These are phyloP conservation scores for Cyamopsis tetragonoloba DNA, from an alignment of 306 rosid species.

Conservation along the genomic window DNA sequence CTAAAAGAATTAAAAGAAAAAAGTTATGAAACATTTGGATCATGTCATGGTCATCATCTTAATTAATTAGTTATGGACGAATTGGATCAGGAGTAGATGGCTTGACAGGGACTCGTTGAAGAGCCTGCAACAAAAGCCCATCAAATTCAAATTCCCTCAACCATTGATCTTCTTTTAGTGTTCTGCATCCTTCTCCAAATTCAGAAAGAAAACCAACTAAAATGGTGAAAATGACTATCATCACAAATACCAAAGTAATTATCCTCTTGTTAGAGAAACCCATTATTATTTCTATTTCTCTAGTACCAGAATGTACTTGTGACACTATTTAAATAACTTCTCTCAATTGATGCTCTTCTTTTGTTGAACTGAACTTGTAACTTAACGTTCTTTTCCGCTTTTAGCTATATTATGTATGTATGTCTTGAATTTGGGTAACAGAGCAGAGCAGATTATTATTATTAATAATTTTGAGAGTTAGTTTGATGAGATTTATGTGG, in stretches of 20 bases:
- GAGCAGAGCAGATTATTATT: too few relatives aligned
- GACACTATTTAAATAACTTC: too few relatives aligned
- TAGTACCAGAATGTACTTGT: too few relatives aligned
- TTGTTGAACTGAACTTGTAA: too few relatives aligned
- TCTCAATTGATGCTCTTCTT: constrained; percentile 24
- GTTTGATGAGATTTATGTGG: background rate
- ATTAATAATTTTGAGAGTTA: too few relatives aligned
- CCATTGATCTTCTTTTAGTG: constrained; percentile 33
- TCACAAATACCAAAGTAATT: background rate
- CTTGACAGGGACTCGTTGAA: constrained; percentile 24
- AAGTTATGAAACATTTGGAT: too few relatives aligned
- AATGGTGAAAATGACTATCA: constrained; percentile 12
- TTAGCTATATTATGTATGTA: too few relatives aligned
- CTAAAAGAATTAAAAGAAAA: too few relatives aligned
- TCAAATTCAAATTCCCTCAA: constrained; percentile 2
- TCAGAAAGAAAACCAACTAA: constrained; percentile 26
- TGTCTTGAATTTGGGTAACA: too few relatives aligned
- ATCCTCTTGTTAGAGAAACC: constrained; percentile 5
- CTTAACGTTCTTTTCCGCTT: too few relatives aligned
- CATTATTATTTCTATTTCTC: too few relatives aligned
- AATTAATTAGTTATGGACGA: background rate
- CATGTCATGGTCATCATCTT: too few relatives aligned
- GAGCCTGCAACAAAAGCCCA: constrained; percentile 28
- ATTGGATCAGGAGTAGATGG: constrained; percentile 15
- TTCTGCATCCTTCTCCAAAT: constrained; percentile 28